phyloP scores from a whole-genome alignment of 2,329 filamentous ascomycete species.

The Beauveria pseudobassiana region DNA sequence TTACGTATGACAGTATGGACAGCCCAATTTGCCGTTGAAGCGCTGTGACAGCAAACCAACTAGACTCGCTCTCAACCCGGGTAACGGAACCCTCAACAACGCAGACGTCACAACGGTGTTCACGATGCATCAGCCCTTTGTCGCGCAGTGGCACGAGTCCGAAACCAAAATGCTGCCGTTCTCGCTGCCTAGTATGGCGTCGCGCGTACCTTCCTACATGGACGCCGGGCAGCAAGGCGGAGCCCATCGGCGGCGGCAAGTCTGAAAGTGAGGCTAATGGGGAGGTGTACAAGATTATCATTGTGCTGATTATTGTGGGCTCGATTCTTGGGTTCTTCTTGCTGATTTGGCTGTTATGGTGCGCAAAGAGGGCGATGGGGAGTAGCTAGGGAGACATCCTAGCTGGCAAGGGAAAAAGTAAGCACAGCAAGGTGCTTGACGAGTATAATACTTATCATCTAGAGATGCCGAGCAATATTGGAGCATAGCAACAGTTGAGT shows the following conservation, averaged over 20 bases:
- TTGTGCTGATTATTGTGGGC: neutral
- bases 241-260: neutral
- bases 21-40: neutral
- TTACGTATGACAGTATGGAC: neutral
- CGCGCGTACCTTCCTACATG: neutral
- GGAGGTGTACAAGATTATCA: neutral
- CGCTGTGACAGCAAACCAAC: neutral
- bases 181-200: neutral
- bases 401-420: neutral
- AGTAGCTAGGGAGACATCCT: neutral
- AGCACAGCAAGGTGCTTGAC: neutral
- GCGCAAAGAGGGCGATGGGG: neutral
- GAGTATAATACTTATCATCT: too few relatives aligned
- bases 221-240: neutral
- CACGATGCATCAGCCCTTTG: neutral
- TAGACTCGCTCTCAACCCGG: neutral
- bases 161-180: neutral
- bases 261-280: neutral
- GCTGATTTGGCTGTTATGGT: neutral
- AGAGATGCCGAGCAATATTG: too few relatives aligned
- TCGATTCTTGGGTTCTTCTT: neutral
- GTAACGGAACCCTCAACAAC: neutral
- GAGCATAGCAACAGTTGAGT: too few relatives aligned
- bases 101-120: neutral
- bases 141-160: constrained; percentile 1